Evolutionary conservation across 257 asterid genomes (phyloP).

Genomic region (Nicotiana tomentosiformis): DNA sequence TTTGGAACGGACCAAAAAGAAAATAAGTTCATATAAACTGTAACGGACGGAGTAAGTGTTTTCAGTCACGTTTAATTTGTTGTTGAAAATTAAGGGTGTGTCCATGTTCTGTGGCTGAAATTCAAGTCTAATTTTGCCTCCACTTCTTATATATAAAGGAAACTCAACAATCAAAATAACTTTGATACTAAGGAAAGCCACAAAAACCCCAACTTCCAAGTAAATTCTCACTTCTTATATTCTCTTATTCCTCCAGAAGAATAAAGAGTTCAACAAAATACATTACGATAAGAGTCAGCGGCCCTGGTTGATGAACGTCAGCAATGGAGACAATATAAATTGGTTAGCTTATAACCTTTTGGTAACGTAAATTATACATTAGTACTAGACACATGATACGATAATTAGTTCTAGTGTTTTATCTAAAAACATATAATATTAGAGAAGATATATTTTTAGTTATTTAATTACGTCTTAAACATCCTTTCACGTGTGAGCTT

Average conservation of each 20-base stretch:
- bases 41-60: neutral
- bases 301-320: too few relatives aligned
- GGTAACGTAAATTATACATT: too few relatives aligned
- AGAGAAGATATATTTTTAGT: too few relatives aligned
- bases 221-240: neutral
- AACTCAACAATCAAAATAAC: constrained; percentile 13
- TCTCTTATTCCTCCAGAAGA: neutral
- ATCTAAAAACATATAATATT: too few relatives aligned
- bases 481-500: too few relatives aligned
- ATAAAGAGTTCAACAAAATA: neutral
- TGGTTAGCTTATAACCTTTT: too few relatives aligned
- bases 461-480: too few relatives aligned
- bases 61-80: neutral
- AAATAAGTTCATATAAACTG: too few relatives aligned
- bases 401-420: too few relatives aligned
- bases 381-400: too few relatives aligned
- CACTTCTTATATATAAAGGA: constrained; percentile 29
- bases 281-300: neutral
- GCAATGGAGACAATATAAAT: too few relatives aligned
- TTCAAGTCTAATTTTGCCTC: constrained; percentile 10
- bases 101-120: constrained; percentile 51
- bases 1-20: too few relatives aligned
- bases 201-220: neutral
- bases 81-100: constrained; percentile 10
- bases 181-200: neutral